Conservation (phyloP, 148 eudicot genomes). For the Simmondsia chinensis region DNA sequence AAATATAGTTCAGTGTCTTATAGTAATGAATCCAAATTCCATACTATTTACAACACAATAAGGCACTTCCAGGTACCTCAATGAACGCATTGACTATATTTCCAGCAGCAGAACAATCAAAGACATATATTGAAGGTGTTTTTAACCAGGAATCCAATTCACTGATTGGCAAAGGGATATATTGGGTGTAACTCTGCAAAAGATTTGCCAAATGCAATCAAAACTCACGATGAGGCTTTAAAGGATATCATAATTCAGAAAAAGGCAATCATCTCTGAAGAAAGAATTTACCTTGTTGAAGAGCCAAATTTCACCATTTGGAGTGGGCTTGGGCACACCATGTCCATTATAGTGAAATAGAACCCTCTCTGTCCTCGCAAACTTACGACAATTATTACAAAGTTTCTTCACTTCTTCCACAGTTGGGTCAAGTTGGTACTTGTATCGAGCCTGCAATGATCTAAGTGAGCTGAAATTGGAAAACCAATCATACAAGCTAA, state of each 20-base stretch:
- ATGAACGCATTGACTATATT: constrained; percentile 82
- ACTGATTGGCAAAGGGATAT: constrained; percentile 77
- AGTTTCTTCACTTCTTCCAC: constrained; percentile 94
- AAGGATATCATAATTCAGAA: too few species aligned
- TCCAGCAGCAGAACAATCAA: constrained; percentile 99
- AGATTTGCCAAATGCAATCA: too few species aligned
- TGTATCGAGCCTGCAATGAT: constrained; percentile 70
- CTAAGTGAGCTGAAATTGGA: not conserved
- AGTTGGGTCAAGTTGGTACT: constrained; percentile 72
- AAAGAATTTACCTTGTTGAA: constrained; percentile 70
- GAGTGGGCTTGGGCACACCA: constrained; percentile 94
- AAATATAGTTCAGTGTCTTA: too few species aligned
- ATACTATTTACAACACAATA: too few species aligned
- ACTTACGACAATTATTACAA: constrained; percentile 73
- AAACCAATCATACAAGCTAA: not conserved
- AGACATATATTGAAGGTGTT: constrained; percentile 92
- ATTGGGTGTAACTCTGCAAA: constrained; percentile 80
- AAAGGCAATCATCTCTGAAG: too few species aligned
- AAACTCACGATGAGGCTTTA: constrained; percentile 7
- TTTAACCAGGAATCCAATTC: constrained; percentile 93
- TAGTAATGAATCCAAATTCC: too few species aligned
- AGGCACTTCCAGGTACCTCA: constrained; percentile 56
- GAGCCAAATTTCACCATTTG: constrained; percentile 96
- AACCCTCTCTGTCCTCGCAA: constrained; percentile 90
- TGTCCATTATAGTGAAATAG: constrained; percentile 97